phyloP scores from a whole-genome alignment of 228 moss, liverwort and hornwort genomes.

The Sphagnum fallax region DNA sequence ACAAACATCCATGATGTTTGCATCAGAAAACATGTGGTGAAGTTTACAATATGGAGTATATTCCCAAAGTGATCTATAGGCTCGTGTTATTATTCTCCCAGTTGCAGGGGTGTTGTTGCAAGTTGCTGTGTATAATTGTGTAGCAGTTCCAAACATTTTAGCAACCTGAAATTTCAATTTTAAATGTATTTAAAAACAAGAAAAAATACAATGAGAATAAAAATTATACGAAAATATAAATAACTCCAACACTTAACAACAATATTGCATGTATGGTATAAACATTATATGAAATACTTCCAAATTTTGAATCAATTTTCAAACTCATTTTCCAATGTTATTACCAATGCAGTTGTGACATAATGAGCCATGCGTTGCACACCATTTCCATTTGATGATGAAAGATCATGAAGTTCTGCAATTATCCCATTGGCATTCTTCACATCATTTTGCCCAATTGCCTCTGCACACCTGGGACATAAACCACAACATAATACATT shows the following conservation, averaged over 20 bases:
- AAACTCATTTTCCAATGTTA: neutral
- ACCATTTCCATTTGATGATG: constrained; percentile 14
- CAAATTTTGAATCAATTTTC: no score
- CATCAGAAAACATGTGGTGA: constrained; percentile 45
- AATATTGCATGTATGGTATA: no score
- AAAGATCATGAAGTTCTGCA: constrained; percentile 26
- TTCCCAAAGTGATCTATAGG: constrained; percentile 32
- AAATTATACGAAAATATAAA: no score
- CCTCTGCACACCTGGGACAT: no score
- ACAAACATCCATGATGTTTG: constrained; percentile 38
- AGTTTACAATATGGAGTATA: constrained; percentile 48
- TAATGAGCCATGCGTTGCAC: constrained; percentile 39
- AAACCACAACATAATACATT: no score
- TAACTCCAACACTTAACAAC: no score
- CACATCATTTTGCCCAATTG: constrained; percentile 19
- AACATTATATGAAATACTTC: no score
- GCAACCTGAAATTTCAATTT: constrained; percentile 40
- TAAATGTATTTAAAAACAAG: neutral
- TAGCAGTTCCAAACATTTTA: constrained; percentile 76
- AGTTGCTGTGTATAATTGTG: constrained; percentile 65
- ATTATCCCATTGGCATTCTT: constrained; percentile 26
- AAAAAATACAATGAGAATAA: no score
- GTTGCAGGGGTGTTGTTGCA: constrained; percentile 46
- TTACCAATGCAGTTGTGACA: constrained; percentile 44
- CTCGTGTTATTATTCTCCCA: constrained; percentile 51